These are phyloP conservation scores for Podila epigama DNA, from an alignment of 192 early-diverging fungal species.

Conservation along the genomic window DNA sequence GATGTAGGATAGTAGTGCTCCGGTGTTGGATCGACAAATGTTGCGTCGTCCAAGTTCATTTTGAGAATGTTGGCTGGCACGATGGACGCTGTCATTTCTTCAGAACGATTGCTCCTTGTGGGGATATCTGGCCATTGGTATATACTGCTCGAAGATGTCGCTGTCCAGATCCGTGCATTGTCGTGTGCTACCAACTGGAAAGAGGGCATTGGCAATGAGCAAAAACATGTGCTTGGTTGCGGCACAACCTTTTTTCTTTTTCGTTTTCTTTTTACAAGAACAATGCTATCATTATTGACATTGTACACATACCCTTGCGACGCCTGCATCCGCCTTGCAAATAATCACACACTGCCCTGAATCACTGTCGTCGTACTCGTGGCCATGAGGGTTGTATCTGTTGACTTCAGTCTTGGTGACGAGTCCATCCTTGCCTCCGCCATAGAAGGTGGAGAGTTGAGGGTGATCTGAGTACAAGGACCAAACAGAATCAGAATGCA, in stretches of 20 bases:
- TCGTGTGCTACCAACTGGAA: conserved; percentile 80
- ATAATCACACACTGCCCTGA: conserved; percentile 84
- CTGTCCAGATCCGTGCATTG: conserved; percentile 91
- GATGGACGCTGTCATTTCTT: conserved; percentile 37
- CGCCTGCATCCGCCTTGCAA: conserved; percentile 83
- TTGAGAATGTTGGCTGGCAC: conserved; percentile 56
- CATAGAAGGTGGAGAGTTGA: conserved; percentile 89
- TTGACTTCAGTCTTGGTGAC: conserved; percentile 83
- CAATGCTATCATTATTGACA: too few relatives aligned
- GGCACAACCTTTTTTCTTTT: too few relatives aligned
- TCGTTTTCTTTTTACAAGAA: too few relatives aligned
- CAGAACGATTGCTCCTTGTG: conserved; percentile 53
- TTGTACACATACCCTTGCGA: conserved; percentile 79
- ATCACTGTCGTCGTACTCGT: conserved; percentile 54
- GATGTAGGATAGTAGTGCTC: conserved; percentile 52
- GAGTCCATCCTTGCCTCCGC: conserved; percentile 90
- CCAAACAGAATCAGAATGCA: conserved; percentile 91
- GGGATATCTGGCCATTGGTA: conserved; percentile 88
- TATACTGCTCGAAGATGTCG: conserved; percentile 82
- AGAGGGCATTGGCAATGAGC: too few relatives aligned
- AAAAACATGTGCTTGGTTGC: too few relatives aligned
- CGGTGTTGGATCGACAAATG: conserved; percentile 40
- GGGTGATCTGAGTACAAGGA: conserved; percentile 86
- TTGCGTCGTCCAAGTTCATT: conserved; percentile 47
- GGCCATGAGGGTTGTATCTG: conserved; percentile 35